Evolutionary conservation across 2,329 filamentous ascomycete species (phyloP).

Genomic region (Hypoxylon sp.): DNA sequence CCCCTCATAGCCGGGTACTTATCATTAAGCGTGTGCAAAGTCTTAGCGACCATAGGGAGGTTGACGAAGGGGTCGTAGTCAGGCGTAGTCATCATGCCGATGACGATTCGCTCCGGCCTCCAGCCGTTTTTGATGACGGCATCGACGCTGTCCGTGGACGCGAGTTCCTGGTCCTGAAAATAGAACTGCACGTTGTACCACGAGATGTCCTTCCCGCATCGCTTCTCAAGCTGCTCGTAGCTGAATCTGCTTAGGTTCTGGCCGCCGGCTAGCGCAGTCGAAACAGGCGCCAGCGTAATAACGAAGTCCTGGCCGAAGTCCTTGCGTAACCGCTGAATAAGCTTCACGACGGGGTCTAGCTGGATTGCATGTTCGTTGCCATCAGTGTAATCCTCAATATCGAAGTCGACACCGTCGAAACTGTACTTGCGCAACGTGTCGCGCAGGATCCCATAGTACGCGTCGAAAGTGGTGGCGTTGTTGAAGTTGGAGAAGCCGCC

Average conservation of each 20-base stretch:
- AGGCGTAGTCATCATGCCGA: conserved; percentile 16
- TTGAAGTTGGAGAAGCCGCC: conserved; percentile 25
- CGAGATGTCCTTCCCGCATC: conserved; percentile 18
- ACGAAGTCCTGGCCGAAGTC: conserved; percentile 36
- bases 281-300: conserved; percentile 33
- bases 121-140: conserved; percentile 10
- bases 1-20: conserved; percentile 16
- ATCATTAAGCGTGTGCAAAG: not conserved
- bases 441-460: conserved; percentile 24
- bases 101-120: conserved; percentile 11
- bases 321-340: conserved; percentile 13
- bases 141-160: conserved; percentile 13
- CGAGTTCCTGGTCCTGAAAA: conserved; percentile 11
- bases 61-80: conserved; percentile 9
- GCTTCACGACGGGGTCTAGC: conserved; percentile 15
- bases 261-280: conserved; percentile 23
- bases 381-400: conserved; percentile 29
- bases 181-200: conserved; percentile 39
- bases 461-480: conserved; percentile 19
- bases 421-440: conserved; percentile 21
- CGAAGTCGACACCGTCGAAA: conserved; percentile 33
- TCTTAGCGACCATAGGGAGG: conserved; percentile 13
- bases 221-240: conserved; percentile 28
- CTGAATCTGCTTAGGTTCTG: conserved; percentile 27
- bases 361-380: conserved; percentile 11